Evolutionary conservation across 148 eudicot genomes (phyloP), one percentile per base, ranked within the genome.

Genomic region (Salicornia ramosissima): DNA sequence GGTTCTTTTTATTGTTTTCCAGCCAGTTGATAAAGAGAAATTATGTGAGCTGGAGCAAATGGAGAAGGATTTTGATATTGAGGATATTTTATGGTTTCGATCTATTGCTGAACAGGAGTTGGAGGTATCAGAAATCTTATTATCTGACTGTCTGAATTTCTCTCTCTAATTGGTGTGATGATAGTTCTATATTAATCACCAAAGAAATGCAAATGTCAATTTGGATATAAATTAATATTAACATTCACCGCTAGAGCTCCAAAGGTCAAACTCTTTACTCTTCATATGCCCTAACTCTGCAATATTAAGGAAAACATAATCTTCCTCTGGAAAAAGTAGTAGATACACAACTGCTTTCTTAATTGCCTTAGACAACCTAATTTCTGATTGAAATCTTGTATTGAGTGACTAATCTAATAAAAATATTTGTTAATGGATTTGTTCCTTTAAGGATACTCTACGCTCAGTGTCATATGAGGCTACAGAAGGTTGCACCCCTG

Each of bases 51-150:
- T 94, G 78, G 97, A 94, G 81, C 75, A 83, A 74, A 87, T 94
- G 89, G 99, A 94, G 85, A 91, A 87, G 76, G 86, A 79, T 66
- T 76, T 79, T 69, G 97, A 90, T 73, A 68, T 94, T 68, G 96
- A 86, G 68, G 99, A 94, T 77, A 94, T 94, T 29, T 83, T 94
- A 72, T 74, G 67, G 70, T 94, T 87, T 77, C 84, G 99, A 76
- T 83, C 89, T 47, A 68, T 83, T 63, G 97, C 99, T 71, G 99
- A 94, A 74, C 67, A 62, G 67, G 89, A 90, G 77, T 64, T 94
- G 75, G 85, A 94, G 97, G 99, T 94, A 84, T 19, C 26, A 21
- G 18, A 62, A 21, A 31, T 8, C 42, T 31, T 7, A 22, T 25
- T 60, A 29, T 59, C 22, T 11, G 16, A 4, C 1, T 15, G 52